Conservation (phyloP, 2,329 filamentous ascomycete species). For the Fusarium sp. region DNA sequence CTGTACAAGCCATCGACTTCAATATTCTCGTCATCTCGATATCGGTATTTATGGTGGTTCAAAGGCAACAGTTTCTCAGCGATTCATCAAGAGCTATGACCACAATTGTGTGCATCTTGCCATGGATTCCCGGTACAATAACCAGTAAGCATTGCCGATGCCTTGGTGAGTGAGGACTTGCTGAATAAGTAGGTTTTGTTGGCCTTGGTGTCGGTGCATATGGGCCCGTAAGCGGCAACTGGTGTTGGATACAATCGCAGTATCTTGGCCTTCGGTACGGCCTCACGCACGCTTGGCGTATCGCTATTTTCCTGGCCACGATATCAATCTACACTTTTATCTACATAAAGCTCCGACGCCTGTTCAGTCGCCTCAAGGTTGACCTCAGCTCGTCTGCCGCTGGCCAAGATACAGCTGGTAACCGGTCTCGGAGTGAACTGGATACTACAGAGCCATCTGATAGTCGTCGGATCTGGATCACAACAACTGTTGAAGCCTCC, state of each 20-base stretch:
- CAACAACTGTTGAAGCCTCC: background rate
- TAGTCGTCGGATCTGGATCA: background rate
- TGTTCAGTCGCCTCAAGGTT: background rate
- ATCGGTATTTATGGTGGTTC: background rate
- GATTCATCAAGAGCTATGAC: background rate
- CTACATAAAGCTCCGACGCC: background rate
- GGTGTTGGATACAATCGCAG: slow-evolving; percentile 1
- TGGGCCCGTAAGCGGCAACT: slow-evolving; percentile 6
- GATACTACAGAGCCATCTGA: background rate
- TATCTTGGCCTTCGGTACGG: background rate
- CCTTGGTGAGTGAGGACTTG: background rate
- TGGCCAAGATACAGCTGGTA: background rate
- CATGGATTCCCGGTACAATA: background rate
- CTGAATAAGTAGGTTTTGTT: background rate
- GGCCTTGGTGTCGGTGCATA: background rate
- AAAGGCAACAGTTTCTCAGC: background rate
- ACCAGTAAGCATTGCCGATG: background rate
- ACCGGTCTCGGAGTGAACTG: background rate
- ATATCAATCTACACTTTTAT: background rate
- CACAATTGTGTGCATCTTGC: background rate
- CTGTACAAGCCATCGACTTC: slow-evolving; percentile 5
- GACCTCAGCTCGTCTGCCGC: background rate
- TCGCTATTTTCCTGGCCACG: background rate
- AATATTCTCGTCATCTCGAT: background rate
- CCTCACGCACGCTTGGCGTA: background rate